Conservation (phyloP, 2,329 filamentous ascomycete genomes). For the Talaromyces sp. region DNA sequence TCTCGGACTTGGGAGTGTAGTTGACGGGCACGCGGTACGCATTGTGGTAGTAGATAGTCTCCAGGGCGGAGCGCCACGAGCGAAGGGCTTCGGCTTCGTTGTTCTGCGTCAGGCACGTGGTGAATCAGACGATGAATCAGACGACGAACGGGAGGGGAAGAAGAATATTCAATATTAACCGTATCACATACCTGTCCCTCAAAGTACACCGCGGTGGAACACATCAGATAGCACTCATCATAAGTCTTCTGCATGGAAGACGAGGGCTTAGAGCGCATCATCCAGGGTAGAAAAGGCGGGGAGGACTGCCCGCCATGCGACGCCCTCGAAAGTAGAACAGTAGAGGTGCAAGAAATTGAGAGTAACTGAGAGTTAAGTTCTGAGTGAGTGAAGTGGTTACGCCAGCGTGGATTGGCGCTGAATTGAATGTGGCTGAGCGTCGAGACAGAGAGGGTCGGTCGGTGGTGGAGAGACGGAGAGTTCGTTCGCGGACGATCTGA, state of each 20-base stretch:
- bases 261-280: conserved; percentile 54
- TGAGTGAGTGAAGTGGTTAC: too few species aligned
- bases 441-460: background rate
- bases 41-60: conserved; percentile 83
- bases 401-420: background rate
- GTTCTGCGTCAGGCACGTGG: conserved; percentile 50
- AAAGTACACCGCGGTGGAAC: conserved; percentile 93
- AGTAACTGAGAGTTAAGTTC: too few species aligned
- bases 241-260: conserved; percentile 92
- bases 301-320: conserved; percentile 18
- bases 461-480: background rate
- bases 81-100: conserved; percentile 86
- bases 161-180: too few species aligned
- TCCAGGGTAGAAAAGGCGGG: conserved; percentile 21
- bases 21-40: conserved; percentile 66
- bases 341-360: background rate
- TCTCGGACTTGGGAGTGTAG: conserved; percentile 69
- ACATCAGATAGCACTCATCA: conserved; percentile 91
- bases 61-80: conserved; percentile 83
- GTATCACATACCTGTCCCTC: conserved; percentile 68
- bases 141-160: background rate
- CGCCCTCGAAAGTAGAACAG: background rate
- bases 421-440: background rate
- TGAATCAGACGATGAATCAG: background rate
- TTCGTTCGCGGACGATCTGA: conserved; percentile 9